These are phyloP conservation scores for Candida tallmaniae DNA, from an alignment of 805 yeast species.

Conservation along the genomic window DNA sequence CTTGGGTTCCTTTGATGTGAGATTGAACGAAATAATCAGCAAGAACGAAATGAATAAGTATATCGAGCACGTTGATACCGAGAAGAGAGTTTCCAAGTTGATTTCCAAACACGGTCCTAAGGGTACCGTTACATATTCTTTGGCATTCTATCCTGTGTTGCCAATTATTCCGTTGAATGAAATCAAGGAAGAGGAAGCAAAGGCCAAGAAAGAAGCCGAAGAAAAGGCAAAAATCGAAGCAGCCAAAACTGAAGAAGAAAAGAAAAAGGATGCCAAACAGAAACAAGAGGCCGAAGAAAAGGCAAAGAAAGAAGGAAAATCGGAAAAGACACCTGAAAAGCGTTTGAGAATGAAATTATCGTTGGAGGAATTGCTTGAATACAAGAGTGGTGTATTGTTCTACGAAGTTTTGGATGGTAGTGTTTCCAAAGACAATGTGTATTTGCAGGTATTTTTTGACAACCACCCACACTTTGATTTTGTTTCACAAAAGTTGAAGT, in stretches of 20 bases:
- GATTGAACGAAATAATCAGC: slow-evolving; percentile 61
- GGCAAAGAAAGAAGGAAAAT: slow-evolving; percentile 30
- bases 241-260: slow-evolving; percentile 17
- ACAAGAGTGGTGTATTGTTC: slow-evolving; percentile 74
- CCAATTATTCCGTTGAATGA: slow-evolving; percentile 80
- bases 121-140: slow-evolving; percentile 69
- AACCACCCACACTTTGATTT: slow-evolving; percentile 63
- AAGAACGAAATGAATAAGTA: slow-evolving; percentile 62
- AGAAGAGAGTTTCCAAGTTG: slow-evolving; percentile 56
- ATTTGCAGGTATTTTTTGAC: slow-evolving; percentile 75
- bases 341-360: slow-evolving; percentile 37
- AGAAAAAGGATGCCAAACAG: slow-evolving; percentile 29
- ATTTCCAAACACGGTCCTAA: slow-evolving; percentile 76
- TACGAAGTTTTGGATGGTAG: slow-evolving; percentile 59
- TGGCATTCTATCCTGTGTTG: slow-evolving; percentile 79
- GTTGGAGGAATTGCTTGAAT: slow-evolving; percentile 51
- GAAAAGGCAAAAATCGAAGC: slow-evolving; percentile 31
- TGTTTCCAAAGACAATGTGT: slow-evolving; percentile 51
- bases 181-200: slow-evolving; percentile 49
- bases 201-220: slow-evolving; percentile 28
- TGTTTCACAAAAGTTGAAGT: slow-evolving; percentile 50
- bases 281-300: slow-evolving; percentile 17
- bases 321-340: slow-evolving; percentile 20
- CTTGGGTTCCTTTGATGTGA: slow-evolving; percentile 75
- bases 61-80: slow-evolving; percentile 52